phyloP scores from a whole-genome alignment of 2,329 filamentous ascomycete genomes.

The Tolypocladium nubicola region DNA sequence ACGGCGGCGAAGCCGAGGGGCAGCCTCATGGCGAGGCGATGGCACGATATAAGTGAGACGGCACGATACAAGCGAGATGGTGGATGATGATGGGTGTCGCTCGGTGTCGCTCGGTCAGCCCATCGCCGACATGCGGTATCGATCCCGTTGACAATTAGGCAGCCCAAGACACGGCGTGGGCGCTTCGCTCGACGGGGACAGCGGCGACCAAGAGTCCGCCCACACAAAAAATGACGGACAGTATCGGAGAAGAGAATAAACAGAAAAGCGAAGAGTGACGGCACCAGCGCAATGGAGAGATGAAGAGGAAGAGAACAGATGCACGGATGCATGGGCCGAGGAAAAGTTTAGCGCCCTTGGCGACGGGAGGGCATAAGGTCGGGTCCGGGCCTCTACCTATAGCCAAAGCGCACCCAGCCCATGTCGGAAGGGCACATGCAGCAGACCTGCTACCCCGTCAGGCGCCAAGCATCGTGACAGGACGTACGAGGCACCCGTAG shows the following conservation, averaged over 20 bases:
- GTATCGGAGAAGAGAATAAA: not conserved
- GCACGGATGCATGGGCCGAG: not conserved
- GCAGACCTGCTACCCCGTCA: not conserved
- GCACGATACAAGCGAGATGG: no score
- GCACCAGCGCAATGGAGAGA: not conserved
- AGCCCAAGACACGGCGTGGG: not conserved
- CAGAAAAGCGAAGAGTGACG: not conserved
- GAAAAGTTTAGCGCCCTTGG: not conserved
- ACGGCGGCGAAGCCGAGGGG: constrained; percentile 1
- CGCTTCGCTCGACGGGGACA: no score
- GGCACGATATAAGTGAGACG: not conserved
- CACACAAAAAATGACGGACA: not conserved
- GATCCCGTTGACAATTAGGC: not conserved
- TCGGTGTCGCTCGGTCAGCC: not conserved
- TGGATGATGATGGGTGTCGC: not conserved
- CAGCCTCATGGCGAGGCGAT: not conserved
- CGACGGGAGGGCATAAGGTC: not conserved
- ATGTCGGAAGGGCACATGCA: not conserved
- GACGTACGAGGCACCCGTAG: no score
- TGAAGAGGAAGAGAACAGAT: not conserved
- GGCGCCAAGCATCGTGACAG: not conserved
- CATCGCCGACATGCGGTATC: not conserved
- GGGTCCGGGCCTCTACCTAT: not conserved
- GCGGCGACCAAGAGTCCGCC: no score
- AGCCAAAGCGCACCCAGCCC: not conserved